phyloP scores from a whole-genome alignment of 1,284 basidiomycete genomes.

The Marasmius oreades region DNA sequence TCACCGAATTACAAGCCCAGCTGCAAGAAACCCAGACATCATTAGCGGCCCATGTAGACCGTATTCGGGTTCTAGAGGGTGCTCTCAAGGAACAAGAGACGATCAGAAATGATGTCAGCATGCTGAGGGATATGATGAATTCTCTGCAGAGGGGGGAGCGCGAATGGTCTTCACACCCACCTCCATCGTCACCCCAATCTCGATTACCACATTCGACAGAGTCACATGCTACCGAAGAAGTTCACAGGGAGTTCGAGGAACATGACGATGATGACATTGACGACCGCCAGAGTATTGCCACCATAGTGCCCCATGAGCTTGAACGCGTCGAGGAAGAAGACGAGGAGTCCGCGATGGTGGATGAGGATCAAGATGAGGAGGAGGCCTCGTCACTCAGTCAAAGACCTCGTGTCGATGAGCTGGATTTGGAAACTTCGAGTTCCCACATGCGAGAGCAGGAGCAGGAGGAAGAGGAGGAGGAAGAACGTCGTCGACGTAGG shows the following conservation, averaged over 20 bases:
- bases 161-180: neutral
- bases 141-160: constrained; percentile 20
- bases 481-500: constrained; percentile 42
- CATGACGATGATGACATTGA: constrained; percentile 54
- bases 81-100: constrained; percentile 86
- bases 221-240: constrained; percentile 21
- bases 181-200: neutral
- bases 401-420: constrained; percentile 38
- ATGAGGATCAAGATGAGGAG: constrained; percentile 20
- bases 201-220: constrained; percentile 3
- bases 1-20: constrained; percentile 74
- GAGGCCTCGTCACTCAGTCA: too few species aligned
- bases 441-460: constrained; percentile 22
- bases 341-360: constrained; percentile 46
- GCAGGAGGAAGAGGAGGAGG: constrained; percentile 37
- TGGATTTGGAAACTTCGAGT: constrained; percentile 16
- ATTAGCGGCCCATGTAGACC: constrained; percentile 79
- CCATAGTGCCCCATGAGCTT: constrained; percentile 63
- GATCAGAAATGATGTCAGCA: constrained; percentile 78
- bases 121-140: constrained; percentile 70
- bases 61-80: constrained; percentile 80
- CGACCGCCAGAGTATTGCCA: constrained; percentile 56
- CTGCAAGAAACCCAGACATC: constrained; percentile 84
- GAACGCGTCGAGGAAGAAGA: constrained; percentile 76
- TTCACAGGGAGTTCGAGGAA: constrained; percentile 33